Conservation (phyloP, 2,329 filamentous ascomycete genomes). For the Aspergillus glaucus region DNA sequence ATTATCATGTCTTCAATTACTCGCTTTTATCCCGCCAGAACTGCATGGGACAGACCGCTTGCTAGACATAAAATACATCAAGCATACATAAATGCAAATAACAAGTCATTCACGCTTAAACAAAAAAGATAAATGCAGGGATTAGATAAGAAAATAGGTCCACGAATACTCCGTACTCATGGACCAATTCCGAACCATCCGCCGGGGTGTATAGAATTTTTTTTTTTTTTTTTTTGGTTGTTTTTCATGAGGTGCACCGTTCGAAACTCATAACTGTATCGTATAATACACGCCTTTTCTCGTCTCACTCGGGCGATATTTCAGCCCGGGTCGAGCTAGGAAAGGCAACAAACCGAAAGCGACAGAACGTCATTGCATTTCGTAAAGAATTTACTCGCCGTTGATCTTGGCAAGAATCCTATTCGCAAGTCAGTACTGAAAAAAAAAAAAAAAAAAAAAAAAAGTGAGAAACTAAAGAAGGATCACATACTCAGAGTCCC, state of each 20-base stretch:
- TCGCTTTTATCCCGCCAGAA: slow-evolving; percentile 15
- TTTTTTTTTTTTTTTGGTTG: slow-evolving; percentile 16
- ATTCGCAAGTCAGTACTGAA: slow-evolving; percentile 13
- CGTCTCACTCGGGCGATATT: slow-evolving; percentile 10
- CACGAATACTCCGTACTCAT: slow-evolving; percentile 2
- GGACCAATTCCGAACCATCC: slow-evolving; percentile 1
- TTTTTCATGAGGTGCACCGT: slow-evolving; percentile 10
- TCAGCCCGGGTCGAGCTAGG: slow-evolving; percentile 10
- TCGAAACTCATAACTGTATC: slow-evolving; percentile 24
- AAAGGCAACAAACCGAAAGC: slow-evolving; percentile 9
- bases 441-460: no score
- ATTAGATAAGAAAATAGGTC: slow-evolving; percentile 9
- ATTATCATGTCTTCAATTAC: slow-evolving; percentile 26
- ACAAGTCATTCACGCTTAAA: slow-evolving; percentile 20
- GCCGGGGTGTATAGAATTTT: not conserved
- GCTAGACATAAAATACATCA: slow-evolving; percentile 28
- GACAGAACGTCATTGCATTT: not conserved
- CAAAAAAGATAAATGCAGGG: slow-evolving; percentile 12
- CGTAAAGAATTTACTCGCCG: slow-evolving; percentile 65
- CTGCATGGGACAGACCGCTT: slow-evolving; percentile 13
- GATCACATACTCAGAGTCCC: slow-evolving; percentile 86
- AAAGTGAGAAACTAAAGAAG: not conserved
- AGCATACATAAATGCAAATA: slow-evolving; percentile 24
- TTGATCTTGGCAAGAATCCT: slow-evolving; percentile 99
- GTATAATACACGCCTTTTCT: slow-evolving; percentile 27